Evolutionary conservation across 2,329 filamentous ascomycete species (phyloP).

Genomic region (Tricladium varicosporioides): DNA sequence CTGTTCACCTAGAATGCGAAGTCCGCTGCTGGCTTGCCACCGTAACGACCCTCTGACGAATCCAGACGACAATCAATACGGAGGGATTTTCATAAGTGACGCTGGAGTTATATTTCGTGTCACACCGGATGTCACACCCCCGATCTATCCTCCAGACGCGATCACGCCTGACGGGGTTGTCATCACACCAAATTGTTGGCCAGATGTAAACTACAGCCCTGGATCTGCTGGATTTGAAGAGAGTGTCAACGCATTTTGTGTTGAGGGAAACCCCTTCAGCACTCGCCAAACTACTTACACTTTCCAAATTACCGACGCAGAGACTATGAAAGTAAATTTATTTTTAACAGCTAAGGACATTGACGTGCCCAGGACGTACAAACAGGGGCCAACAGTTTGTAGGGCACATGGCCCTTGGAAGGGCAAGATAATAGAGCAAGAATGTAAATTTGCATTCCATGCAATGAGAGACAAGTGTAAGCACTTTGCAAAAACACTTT

Average conservation of each 20-base stretch:
- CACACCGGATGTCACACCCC: neutral
- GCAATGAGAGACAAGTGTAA: neutral
- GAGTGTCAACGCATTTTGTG: no score
- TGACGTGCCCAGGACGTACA: neutral
- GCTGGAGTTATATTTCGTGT: neutral
- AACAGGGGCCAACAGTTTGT: neutral
- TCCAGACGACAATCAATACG: neutral
- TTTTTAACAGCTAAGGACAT: neutral
- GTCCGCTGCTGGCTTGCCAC: neutral
- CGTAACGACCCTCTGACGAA: neutral
- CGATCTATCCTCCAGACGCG: neutral
- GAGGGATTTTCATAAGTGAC: neutral
- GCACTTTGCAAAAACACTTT: neutral
- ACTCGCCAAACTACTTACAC: no score
- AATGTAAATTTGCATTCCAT: neutral
- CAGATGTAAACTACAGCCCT: no score
- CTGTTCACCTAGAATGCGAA: neutral
- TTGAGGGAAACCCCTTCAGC: no score
- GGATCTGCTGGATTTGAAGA: no score
- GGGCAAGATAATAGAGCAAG: neutral
- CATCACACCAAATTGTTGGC: no score
- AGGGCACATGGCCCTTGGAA: neutral
- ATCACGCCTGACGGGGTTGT: neutral
- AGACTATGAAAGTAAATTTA: no score
- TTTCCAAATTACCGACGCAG: no score